Percentiles rank a stretch among this genome's conserved stretches.
phyloP scores from a whole-genome alignment of 2,329 filamentous ascomycete species.

The Exophiala sideris region DNA sequence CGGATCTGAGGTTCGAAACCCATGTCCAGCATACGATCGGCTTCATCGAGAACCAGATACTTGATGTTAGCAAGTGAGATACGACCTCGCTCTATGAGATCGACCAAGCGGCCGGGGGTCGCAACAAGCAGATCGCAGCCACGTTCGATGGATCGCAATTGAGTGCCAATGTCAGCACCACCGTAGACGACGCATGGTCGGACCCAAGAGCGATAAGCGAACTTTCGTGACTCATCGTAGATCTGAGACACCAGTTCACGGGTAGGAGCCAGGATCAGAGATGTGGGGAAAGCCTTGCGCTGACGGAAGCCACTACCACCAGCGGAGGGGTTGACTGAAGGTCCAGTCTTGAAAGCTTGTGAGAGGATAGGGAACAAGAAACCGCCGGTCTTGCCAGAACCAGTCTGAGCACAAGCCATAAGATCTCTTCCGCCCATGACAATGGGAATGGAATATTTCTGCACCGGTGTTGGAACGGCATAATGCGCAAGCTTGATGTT shows the following conservation, averaged over 20 bases:
- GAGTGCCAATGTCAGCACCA: conserved; percentile 96
- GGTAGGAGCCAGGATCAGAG: conserved; percentile 90
- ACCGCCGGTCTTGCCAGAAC: conserved; percentile 99
- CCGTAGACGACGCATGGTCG: conserved; percentile 97
- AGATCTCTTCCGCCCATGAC: conserved; percentile 96
- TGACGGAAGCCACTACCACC: conserved; percentile 74
- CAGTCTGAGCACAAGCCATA: conserved; percentile 99
- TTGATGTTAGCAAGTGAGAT: conserved; percentile 99
- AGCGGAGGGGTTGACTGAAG: conserved; percentile 65
- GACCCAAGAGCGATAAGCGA: conserved; percentile 98
- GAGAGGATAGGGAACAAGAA: conserved; percentile 99
- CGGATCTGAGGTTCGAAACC: conserved; percentile 99
- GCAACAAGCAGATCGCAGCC: conserved; percentile 96
- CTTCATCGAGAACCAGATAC: conserved; percentile 97
- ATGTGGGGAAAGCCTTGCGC: conserved; percentile 96
- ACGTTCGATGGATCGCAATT: conserved; percentile 96
- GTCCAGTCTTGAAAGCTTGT: conserved; percentile 90
- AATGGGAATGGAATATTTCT: conserved; percentile 99
- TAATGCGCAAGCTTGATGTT: conserved; percentile 96
- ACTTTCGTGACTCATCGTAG: conserved; percentile 95
- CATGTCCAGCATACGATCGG: conserved; percentile 99
- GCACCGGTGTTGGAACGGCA: conserved; percentile 92
- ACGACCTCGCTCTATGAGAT: conserved; percentile 95
- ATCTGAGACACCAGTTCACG: conserved; percentile 99
- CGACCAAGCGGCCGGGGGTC: conserved; percentile 93